Percentiles rank a stretch among this genome's conserved stretches.
Evolutionary conservation across 2,329 filamentous ascomycete genomes (phyloP).

Genomic region (Chrysoporthe cubensis): DNA sequence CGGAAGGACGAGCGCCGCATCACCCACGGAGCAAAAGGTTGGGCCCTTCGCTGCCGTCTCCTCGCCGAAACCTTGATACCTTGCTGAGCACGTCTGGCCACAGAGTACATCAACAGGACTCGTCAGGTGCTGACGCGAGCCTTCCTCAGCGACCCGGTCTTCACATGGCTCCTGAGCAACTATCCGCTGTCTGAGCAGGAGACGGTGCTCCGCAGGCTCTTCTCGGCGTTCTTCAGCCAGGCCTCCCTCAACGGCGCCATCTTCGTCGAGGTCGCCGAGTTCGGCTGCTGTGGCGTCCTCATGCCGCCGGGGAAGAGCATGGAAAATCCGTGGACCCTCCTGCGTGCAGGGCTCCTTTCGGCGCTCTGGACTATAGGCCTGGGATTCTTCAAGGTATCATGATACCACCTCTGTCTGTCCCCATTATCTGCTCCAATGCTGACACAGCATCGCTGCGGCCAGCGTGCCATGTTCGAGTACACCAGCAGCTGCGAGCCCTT

Average conservation of each 20-base stretch:
- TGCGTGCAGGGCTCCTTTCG: background rate
- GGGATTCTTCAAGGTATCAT: background rate
- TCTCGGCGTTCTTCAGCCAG: conserved; percentile 2
- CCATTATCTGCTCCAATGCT: background rate
- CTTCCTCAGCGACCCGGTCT: conserved; percentile 14
- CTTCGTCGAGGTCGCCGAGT: conserved; percentile 9
- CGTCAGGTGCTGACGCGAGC: background rate
- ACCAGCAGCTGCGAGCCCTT: background rate
- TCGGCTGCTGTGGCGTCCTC: conserved; percentile 9
- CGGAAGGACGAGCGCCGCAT: too few relatives aligned
- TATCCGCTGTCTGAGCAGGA: background rate
- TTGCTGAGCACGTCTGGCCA: background rate
- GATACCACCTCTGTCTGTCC: background rate
- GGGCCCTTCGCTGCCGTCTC: too few relatives aligned
- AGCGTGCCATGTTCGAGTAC: conserved; percentile 17
- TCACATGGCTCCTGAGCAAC: conserved; percentile 13
- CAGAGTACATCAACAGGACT: conserved; percentile 14
- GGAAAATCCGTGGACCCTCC: conserved; percentile 7
- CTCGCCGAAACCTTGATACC: too few relatives aligned
- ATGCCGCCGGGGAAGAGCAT: conserved; percentile 11
- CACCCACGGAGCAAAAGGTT: too few relatives aligned
- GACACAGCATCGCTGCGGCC: too few relatives aligned
- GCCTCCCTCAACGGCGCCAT: conserved; percentile 4
- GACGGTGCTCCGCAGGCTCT: background rate
- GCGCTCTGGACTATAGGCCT: background rate